These are phyloP conservation scores for Stachybotrys elegans DNA, from an alignment of 2,329 filamentous ascomycete species.

Conservation along the genomic window DNA sequence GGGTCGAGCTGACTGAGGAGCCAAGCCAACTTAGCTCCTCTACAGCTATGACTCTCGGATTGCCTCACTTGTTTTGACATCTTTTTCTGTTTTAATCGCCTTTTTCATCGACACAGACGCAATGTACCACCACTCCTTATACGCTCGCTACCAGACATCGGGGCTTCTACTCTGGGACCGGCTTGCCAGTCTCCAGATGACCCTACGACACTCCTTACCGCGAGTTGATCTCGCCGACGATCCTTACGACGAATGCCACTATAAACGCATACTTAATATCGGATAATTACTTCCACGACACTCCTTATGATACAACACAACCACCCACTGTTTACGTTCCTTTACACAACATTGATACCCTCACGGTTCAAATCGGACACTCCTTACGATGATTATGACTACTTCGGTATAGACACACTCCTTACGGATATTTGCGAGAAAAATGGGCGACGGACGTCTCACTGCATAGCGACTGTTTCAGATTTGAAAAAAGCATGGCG, in stretches of 20 bases:
- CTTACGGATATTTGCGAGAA: constrained; percentile 33
- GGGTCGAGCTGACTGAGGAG: constrained; percentile 23
- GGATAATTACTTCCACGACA: constrained; percentile 15
- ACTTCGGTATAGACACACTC: constrained; percentile 38
- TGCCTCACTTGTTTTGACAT: constrained; percentile 12
- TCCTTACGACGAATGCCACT: constrained; percentile 18
- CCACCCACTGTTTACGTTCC: constrained; percentile 22
- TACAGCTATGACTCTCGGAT: constrained; percentile 9
- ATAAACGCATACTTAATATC: background rate
- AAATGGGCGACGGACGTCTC: constrained; percentile 23
- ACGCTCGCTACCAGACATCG: constrained; percentile 25
- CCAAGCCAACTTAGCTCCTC: constrained; percentile 14
- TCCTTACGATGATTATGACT: constrained; percentile 28
- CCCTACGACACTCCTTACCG: constrained; percentile 17
- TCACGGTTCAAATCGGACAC: constrained; percentile 22
- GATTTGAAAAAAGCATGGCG: constrained; percentile 18
- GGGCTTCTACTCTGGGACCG: constrained; percentile 3
- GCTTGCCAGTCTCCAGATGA: background rate
- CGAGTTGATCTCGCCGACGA: constrained; percentile 25
- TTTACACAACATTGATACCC: constrained; percentile 25
- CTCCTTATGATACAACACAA: constrained; percentile 25
- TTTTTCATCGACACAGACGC: constrained; percentile 26
- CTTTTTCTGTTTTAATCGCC: constrained; percentile 13
- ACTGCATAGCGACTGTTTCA: constrained; percentile 50
- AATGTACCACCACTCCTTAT: constrained; percentile 31